Evolutionary conservation across 345 rosid species (phyloP), one percentile per base, ranked within the genome.

Genomic region (Carallia pectinifolia): DNA sequence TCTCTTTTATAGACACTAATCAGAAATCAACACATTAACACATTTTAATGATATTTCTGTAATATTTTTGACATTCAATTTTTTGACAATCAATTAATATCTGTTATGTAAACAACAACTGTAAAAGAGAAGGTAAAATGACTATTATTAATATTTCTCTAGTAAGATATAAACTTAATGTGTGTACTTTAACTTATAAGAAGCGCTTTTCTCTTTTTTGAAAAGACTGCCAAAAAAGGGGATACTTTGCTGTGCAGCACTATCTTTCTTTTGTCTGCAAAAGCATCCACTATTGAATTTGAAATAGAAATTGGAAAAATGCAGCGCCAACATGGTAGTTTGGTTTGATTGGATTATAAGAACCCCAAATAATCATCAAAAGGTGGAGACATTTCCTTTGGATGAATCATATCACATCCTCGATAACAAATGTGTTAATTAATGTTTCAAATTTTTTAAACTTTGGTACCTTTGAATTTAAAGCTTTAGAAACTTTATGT

Each of bases 391-490:
- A 6, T 66, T 52, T 15, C 12, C 23, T 48, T 37, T 1, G 54
- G 54, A 36, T 0, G 19, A 19, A 53, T 33, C 16, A 8, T 27
- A 0, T 23, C 23, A 23, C 23, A 23, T 23, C 50, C 62, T 55
- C 10, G 17, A 6, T 1, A 16, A 52, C 4, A 54, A 34, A 53
- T n/a, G 54, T 34, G 69, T n/a, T 18, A 66, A 34, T 12, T 44
- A 13, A 3, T 0, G 31, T 65, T 31, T 58, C 48, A 30, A 56
- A 67, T 2, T 23, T 4, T 31, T 2, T 2, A 17, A 31, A 30
- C 66, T 58, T 72, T 65, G 61, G 61, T 39, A 47, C 33, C 6
- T 72, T 72, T 50, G 76, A 59, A 66, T 72, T 72, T 72, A 59
- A 72, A 72, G 50, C 6, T 53, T 19, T 15, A 12, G 19, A 9